phyloP scores from a whole-genome alignment of 202 grass and related monocot species.

The Zizania palustris region DNA sequence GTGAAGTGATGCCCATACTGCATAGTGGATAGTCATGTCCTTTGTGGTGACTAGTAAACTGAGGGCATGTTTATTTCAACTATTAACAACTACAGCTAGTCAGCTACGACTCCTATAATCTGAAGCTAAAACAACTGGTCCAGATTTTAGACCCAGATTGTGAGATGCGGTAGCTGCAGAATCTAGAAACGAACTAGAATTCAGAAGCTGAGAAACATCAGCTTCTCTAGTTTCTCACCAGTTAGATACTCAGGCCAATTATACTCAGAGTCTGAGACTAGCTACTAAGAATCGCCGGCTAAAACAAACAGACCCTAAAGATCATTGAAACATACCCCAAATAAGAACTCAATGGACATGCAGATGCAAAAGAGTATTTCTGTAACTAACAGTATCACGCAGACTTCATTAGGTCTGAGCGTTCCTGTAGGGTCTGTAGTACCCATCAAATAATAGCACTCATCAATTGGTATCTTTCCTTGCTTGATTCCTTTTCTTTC shows the following conservation, averaged over 20 bases:
- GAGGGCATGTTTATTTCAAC: no score
- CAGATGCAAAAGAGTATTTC: neutral
- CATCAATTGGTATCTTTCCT: conserved; percentile 62
- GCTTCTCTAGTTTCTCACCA: no score
- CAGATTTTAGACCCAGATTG: no score
- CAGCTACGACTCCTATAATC: no score
- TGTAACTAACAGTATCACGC: conserved; percentile 70
- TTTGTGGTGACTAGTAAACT: neutral
- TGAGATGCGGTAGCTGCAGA: no score
- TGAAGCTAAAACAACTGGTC: no score
- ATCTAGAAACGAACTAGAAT: no score
- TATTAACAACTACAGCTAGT: no score
- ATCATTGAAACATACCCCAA: conserved; percentile 10
- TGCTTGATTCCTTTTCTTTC: conserved; percentile 63
- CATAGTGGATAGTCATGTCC: neutral
- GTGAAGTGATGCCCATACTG: neutral
- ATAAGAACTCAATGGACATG: neutral
- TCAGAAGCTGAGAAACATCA: no score
- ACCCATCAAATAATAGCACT: conserved; percentile 83
- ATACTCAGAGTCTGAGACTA: no score
- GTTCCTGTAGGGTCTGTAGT: conserved; percentile 69
- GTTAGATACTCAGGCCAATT: no score
- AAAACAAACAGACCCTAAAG: neutral
- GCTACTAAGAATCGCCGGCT: no score
- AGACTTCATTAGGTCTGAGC: conserved; percentile 68